Evolutionary conservation across 805 yeast genomes (phyloP).

Genomic region (Isabelozyma heimii): DNA sequence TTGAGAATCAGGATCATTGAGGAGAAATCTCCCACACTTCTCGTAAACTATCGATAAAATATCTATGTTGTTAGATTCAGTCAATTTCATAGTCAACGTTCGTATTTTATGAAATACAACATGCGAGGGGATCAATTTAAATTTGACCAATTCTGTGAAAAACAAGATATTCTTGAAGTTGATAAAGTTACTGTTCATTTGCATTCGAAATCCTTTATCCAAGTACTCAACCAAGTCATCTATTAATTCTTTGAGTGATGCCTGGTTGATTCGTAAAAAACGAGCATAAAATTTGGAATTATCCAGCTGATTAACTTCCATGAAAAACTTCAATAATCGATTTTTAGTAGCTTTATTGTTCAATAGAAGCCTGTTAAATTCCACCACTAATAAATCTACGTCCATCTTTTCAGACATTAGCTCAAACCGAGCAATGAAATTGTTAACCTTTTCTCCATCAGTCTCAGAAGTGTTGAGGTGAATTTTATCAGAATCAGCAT

Average conservation of each 20-base stretch:
- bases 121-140: slow-evolving; percentile 68
- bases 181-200: slow-evolving; percentile 49
- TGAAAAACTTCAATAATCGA: slow-evolving; percentile 55
- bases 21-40: slow-evolving; percentile 63
- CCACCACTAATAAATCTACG: slow-evolving; percentile 45
- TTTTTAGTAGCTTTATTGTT: slow-evolving; percentile 73
- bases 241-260: slow-evolving; percentile 47
- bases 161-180: slow-evolving; percentile 59
- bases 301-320: slow-evolving; percentile 45
- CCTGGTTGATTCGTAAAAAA: slow-evolving; percentile 61
- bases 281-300: slow-evolving; percentile 55
- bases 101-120: slow-evolving; percentile 72
- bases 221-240: slow-evolving; percentile 52
- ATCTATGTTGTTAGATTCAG: slow-evolving; percentile 61
- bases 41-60: slow-evolving; percentile 70
- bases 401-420: slow-evolving; percentile 44
- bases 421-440: slow-evolving; percentile 43
- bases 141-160: slow-evolving; percentile 74
- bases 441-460: slow-evolving; percentile 40
- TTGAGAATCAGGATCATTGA: slow-evolving; percentile 54
- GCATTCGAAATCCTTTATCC: slow-evolving; percentile 60
- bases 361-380: slow-evolving; percentile 50
- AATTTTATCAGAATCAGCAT: slow-evolving; percentile 3
- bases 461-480: slow-evolving; percentile 6
- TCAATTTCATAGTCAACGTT: slow-evolving; percentile 49